Conservation (phyloP, 2,329 filamentous ascomycete species). For the Aspergillus fijiensis region DNA sequence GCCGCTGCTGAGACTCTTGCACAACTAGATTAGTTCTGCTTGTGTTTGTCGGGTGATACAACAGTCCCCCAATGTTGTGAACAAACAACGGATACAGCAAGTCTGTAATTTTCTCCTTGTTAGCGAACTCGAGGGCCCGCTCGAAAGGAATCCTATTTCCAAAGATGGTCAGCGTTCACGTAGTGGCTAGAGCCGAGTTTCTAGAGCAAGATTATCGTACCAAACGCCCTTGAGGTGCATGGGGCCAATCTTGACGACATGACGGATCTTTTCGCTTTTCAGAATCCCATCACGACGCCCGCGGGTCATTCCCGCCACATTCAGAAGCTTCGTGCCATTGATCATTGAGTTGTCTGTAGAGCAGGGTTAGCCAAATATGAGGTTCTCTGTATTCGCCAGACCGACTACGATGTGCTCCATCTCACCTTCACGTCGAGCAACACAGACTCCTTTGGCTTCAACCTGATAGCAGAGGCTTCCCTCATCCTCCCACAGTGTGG, state of each 20-base stretch:
- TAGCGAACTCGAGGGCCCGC: constrained; percentile 94
- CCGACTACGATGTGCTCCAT: background rate
- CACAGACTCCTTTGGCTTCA: constrained; percentile 92
- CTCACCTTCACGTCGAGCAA: constrained; percentile 86
- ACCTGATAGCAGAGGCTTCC: constrained; percentile 97
- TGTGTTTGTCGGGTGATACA: constrained; percentile 87
- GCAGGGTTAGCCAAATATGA: background rate
- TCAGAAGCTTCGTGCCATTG: constrained; percentile 94
- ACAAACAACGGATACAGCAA: constrained; percentile 93
- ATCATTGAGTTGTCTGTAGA: constrained; percentile 95
- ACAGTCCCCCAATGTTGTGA: constrained; percentile 88
- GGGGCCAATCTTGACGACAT: constrained; percentile 97
- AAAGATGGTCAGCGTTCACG: constrained; percentile 18
- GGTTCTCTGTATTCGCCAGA: constrained; percentile 5
- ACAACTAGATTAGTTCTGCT: constrained; percentile 80
- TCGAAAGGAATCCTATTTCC: constrained; percentile 87
- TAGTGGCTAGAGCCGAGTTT: background rate
- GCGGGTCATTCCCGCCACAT: constrained; percentile 97
- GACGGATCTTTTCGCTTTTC: constrained; percentile 94
- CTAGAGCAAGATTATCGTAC: constrained; percentile 55
- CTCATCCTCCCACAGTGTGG: constrained; percentile 97
- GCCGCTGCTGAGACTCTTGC: constrained; percentile 75
- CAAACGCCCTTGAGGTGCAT: constrained; percentile 99
- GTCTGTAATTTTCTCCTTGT: constrained; percentile 99
- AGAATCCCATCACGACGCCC: constrained; percentile 92